Evolutionary conservation across 106 monocot species (phyloP).

Genomic region (Triglochin maritima): DNA sequence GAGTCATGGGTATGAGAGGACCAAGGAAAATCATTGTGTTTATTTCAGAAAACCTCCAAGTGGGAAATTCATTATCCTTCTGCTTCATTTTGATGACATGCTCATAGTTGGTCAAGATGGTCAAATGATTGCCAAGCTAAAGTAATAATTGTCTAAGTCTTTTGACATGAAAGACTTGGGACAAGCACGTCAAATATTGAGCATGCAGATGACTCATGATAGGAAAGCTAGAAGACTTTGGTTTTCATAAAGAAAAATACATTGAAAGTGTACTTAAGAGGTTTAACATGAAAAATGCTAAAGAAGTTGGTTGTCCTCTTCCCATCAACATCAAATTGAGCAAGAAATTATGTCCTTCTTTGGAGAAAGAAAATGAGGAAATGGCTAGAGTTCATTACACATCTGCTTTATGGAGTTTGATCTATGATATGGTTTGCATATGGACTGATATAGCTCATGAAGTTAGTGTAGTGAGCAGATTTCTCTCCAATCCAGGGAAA

Average conservation of each 20-base stretch:
- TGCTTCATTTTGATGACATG: neutral
- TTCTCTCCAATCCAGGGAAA: slow-evolving; percentile 5
- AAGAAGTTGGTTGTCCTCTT: neutral
- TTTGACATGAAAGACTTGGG: slow-evolving; percentile 12
- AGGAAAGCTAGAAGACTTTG: neutral
- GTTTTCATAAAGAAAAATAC: neutral
- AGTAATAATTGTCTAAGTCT: neutral
- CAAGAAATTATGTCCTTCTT: neutral
- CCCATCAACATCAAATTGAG: neutral
- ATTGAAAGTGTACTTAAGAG: neutral
- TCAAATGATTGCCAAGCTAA: neutral
- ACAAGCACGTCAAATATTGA: neutral
- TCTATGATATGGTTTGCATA: slow-evolving; percentile 11
- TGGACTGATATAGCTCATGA: neutral
- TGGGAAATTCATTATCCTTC: neutral
- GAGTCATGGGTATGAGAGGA: neutral
- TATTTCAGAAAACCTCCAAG: neutral
- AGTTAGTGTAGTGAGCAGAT: slow-evolving; percentile 2
- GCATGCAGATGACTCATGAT: slow-evolving; percentile 4
- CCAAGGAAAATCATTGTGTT: neutral
- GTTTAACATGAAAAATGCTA: neutral
- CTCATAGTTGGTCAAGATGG: neutral
- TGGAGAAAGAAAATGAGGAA: neutral
- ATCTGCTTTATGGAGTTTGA: neutral
- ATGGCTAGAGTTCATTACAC: slow-evolving; percentile 1